Conservation (phyloP, 208 protist genomes). For the Leptomonas pyrrhocoris region DNA sequence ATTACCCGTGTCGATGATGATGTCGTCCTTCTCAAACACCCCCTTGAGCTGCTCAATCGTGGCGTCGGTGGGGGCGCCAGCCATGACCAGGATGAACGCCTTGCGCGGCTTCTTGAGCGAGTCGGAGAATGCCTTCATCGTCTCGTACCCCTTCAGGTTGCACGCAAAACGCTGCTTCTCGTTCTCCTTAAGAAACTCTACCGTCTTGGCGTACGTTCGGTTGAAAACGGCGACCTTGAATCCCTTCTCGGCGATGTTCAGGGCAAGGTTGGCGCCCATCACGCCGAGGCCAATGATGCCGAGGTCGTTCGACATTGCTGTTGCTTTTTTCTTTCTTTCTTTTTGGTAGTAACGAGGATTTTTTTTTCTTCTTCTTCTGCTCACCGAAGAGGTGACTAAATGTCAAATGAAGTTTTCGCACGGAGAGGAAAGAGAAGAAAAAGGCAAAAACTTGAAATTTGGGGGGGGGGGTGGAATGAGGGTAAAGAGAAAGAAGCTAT, state of each 20-base stretch:
- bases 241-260: conserved; percentile 98
- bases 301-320: conserved; percentile 90
- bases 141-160: conserved; percentile 78
- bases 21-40: conserved; percentile 89
- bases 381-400: too few species aligned
- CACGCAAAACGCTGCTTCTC: conserved; percentile 43
- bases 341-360: neutral
- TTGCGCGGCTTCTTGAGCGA: conserved; percentile 93
- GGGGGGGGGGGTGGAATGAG: too few species aligned
- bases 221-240: conserved; percentile 96
- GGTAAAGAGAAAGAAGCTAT: neutral
- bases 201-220: conserved; percentile 86
- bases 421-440: neutral
- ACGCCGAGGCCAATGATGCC: conserved; percentile 98
- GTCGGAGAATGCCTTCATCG: conserved; percentile 76
- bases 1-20: conserved; percentile 97
- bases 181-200: conserved; percentile 86
- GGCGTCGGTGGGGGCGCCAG: conserved; percentile 95
- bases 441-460: too few species aligned
- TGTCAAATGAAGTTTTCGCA: too few species aligned
- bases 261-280: conserved; percentile 99
- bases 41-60: conserved; percentile 92
- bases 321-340: neutral
- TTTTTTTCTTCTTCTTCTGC: neutral
- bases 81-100: conserved; percentile 96